Evolutionary conservation across 225 moss, liverwort and hornwort species (phyloP).

Genomic region (Sphagnum contortum): DNA sequence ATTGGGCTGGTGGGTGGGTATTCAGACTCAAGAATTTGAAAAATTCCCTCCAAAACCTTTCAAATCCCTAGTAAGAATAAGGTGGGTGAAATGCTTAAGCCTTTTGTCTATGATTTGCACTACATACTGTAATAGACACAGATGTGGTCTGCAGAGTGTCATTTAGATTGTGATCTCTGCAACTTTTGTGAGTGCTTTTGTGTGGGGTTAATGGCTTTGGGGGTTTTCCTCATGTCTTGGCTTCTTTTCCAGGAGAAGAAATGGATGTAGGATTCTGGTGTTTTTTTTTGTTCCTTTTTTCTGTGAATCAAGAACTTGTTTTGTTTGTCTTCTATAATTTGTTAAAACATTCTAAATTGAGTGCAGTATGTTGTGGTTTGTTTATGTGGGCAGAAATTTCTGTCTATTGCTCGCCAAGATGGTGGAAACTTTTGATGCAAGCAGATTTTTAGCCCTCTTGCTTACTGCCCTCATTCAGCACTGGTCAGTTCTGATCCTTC

Average conservation of each 20-base stretch:
- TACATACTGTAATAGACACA: background rate
- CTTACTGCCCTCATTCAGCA: slow-evolving; percentile 53
- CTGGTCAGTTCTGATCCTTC: slow-evolving; percentile 38
- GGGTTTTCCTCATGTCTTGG: no score
- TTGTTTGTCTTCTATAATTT: no score
- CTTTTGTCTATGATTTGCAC: slow-evolving; percentile 4
- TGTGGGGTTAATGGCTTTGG: no score
- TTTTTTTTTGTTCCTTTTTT: no score
- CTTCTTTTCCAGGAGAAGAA: no score
- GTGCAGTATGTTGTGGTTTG: no score
- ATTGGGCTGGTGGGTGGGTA: background rate
- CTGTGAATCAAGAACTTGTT: no score
- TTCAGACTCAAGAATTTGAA: slow-evolving; percentile 75
- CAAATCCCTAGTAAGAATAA: slow-evolving; percentile 61
- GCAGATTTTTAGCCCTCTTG: slow-evolving; percentile 56
- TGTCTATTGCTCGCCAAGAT: slow-evolving; percentile 59
- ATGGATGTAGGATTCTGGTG: no score
- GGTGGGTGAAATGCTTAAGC: slow-evolving; percentile 25
- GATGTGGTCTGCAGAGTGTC: no score
- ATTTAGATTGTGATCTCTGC: background rate
- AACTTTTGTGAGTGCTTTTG: no score
- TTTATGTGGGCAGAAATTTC: slow-evolving; percentile 44
- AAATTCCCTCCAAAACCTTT: slow-evolving; percentile 57
- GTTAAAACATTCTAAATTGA: no score
- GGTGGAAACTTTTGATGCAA: slow-evolving; percentile 52